phyloP scores from a whole-genome alignment of 495 filamentous ascomycete species.

The Lentithecium fluviatile region DNA sequence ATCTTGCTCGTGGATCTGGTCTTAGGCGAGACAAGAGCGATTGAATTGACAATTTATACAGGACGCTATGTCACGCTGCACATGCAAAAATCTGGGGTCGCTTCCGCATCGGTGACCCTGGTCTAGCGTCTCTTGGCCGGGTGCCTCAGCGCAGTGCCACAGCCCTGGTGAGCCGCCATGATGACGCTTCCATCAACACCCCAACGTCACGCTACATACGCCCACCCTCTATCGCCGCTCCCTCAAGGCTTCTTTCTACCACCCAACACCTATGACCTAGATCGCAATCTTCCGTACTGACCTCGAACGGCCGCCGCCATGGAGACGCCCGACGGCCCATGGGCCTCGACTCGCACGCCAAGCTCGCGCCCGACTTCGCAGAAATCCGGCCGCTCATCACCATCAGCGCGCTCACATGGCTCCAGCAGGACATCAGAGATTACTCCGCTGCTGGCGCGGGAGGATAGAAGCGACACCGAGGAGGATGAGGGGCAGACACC shows the following conservation, averaged over 20 bases:
- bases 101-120: not conserved
- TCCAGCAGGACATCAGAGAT: slow-evolving; percentile 47
- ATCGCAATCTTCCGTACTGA: too few species aligned
- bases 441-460: slow-evolving; percentile 55
- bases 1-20: slow-evolving; percentile 9
- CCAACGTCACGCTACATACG: too few species aligned
- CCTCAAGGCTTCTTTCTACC: not conserved
- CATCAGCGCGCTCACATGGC: slow-evolving; percentile 28
- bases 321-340: slow-evolving; percentile 24
- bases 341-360: slow-evolving; percentile 29
- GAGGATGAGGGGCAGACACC: slow-evolving; percentile 39
- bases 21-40: slow-evolving; percentile 9
- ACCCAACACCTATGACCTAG: too few species aligned
- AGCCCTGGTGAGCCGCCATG: not conserved
- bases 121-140: not conserved
- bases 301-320: slow-evolving; percentile 4
- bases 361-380: slow-evolving; percentile 39
- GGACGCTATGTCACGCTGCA: not conserved
- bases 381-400: slow-evolving; percentile 38
- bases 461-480: slow-evolving; percentile 43
- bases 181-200: not conserved
- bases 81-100: slow-evolving; percentile 29
- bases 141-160: not conserved
- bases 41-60: slow-evolving; percentile 33
- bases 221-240: not conserved